These are phyloP conservation scores for Periconia sp. DNA, from an alignment of 2,329 filamentous ascomycete genomes.

Conservation along the genomic window DNA sequence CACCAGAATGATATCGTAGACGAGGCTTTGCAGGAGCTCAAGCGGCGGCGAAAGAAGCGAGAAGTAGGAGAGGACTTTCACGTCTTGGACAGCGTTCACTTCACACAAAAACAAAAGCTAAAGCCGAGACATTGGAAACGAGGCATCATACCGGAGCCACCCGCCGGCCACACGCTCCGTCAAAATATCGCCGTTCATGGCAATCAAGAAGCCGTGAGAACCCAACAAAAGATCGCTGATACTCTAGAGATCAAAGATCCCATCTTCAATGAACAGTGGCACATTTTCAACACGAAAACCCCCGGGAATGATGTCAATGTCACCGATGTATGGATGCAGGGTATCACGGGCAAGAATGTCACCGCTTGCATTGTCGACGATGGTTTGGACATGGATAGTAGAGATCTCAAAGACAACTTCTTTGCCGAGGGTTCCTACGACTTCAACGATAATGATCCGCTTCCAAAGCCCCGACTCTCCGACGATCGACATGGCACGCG, in stretches of 20 bases:
- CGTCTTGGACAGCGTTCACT: conserved; percentile 71
- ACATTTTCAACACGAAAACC: conserved; percentile 81
- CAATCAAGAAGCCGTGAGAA: conserved; percentile 52
- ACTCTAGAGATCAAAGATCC: conserved; percentile 80
- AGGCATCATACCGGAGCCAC: conserved; percentile 34
- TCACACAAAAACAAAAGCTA: conserved; percentile 75
- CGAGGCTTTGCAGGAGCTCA: conserved; percentile 54
- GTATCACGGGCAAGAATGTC: conserved; percentile 83
- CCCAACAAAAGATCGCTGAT: conserved; percentile 45
- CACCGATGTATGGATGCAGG: conserved; percentile 88
- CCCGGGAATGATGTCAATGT: conserved; percentile 92
- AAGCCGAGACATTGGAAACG: conserved; percentile 65
- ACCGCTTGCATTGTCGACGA: conserved; percentile 96
- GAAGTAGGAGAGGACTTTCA: conserved; percentile 49
- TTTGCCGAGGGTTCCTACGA: conserved; percentile 92
- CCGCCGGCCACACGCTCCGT: conserved; percentile 10
- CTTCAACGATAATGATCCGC: conserved; percentile 82
- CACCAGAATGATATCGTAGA: conserved; percentile 58
- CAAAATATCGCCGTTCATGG: conserved; percentile 16
- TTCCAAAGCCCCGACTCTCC: conserved; percentile 77
- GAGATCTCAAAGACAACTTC: conserved; percentile 91
- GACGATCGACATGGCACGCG: conserved; percentile 92
- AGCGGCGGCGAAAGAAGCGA: conserved; percentile 64
- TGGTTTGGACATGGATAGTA: conserved; percentile 92
- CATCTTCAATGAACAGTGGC: conserved; percentile 94